phyloP scores from a whole-genome alignment of 2,329 filamentous ascomycete genomes.

The Capronia americana region DNA sequence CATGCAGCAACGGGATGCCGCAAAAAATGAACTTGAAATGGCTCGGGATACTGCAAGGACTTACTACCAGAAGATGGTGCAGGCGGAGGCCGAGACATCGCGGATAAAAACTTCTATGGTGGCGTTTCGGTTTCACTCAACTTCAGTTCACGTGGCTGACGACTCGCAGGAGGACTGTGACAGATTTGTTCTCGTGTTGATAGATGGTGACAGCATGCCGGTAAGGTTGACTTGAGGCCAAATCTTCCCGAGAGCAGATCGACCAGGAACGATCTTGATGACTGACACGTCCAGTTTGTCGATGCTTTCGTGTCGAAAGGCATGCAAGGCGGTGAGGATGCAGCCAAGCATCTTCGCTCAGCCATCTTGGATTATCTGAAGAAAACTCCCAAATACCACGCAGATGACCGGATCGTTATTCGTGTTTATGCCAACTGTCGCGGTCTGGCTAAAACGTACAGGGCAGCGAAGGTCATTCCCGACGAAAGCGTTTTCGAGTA shows the following conservation, averaged over 20 bases:
- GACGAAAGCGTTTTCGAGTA: slow-evolving; percentile 41
- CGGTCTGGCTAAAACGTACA: slow-evolving; percentile 48
- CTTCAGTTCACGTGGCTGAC: slow-evolving; percentile 23
- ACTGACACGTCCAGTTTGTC: slow-evolving; percentile 32
- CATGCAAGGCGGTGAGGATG: slow-evolving; percentile 34
- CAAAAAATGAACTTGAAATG: slow-evolving; percentile 31
- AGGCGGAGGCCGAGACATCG: slow-evolving; percentile 31
- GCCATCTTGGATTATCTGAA: slow-evolving; percentile 30
- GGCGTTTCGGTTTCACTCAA: neutral
- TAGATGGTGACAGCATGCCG: slow-evolving; percentile 49
- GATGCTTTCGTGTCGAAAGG: slow-evolving; percentile 33
- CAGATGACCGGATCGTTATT: slow-evolving; percentile 44
- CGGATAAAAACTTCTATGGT: slow-evolving; percentile 31
- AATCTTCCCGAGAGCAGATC: neutral
- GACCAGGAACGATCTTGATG: neutral
- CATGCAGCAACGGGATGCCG: slow-evolving; percentile 30
- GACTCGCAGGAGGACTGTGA: slow-evolving; percentile 34
- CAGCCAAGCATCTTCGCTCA: slow-evolving; percentile 34
- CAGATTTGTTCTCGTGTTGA: slow-evolving; percentile 34
- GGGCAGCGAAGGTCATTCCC: slow-evolving; percentile 38
- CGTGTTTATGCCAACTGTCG: slow-evolving; percentile 50
- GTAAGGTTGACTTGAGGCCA: slow-evolving; percentile 37
- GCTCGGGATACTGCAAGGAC: slow-evolving; percentile 32
- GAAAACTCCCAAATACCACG: slow-evolving; percentile 32
- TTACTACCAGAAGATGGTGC: slow-evolving; percentile 33